phyloP scores from a whole-genome alignment of 108 stramenopile genomes.

The Skeletonema tropicum region DNA sequence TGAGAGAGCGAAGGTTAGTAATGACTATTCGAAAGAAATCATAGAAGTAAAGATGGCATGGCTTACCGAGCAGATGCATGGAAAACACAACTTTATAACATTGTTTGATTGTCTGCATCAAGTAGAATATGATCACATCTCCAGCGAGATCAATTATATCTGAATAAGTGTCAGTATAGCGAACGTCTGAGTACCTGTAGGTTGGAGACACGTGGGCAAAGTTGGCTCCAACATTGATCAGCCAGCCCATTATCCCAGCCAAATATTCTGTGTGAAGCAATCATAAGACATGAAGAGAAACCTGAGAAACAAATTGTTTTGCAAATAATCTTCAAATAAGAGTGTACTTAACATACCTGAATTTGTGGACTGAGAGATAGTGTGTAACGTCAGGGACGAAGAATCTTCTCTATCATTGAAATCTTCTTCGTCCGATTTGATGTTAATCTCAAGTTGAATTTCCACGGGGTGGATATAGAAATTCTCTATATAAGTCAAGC shows the following conservation, averaged over 20 bases:
- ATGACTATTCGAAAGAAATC: too few relatives aligned
- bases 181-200: conserved; percentile 28
- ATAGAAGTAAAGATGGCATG: too few relatives aligned
- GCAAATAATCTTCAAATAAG: neutral
- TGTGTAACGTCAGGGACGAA: conserved; percentile 32
- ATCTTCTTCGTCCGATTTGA: conserved; percentile 37
- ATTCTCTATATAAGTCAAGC: conserved; percentile 47
- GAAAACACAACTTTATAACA: conserved; percentile 46
- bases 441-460: conserved; percentile 44
- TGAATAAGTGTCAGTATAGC: conserved; percentile 39
- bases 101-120: conserved; percentile 38
- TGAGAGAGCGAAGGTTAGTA: too few relatives aligned
- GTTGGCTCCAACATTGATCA: conserved; percentile 52
- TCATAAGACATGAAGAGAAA: neutral
- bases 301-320: neutral
- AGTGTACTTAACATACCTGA: conserved; percentile 13
- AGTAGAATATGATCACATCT: conserved; percentile 33
- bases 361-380: conserved; percentile 44
- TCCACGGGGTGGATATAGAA: conserved; percentile 38
- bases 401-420: conserved; percentile 11
- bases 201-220: conserved; percentile 57
- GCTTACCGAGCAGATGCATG: conserved; percentile 30
- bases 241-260: conserved; percentile 41
- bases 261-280: conserved; percentile 7
- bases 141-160: conserved; percentile 36